Base-by-base conservation (phyloP, 2,329 filamentous ascomycete species). In the Fusarium napiforme region DNA sequence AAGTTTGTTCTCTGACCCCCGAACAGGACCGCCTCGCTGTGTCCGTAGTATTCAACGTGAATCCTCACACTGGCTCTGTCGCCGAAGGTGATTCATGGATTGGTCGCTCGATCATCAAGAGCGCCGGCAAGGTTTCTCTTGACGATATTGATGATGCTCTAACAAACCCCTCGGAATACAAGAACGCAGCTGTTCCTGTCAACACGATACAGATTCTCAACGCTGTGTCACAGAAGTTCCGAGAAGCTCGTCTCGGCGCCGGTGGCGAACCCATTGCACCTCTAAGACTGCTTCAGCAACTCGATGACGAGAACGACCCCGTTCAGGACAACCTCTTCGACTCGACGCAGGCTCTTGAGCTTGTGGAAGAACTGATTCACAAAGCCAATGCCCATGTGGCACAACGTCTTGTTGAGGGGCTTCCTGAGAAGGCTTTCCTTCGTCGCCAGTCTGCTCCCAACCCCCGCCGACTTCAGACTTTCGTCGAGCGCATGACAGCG, bases 231-330 rank as follows among this genome's bases (percentile, higher is more conserved):
- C 93, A 95, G 79, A 97, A 96, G 82, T 97, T 98, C 88, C 93
- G 95, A 47, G 94, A 98, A 84, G 87, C 90, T 56, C 93, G 96
- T 67, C 93, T 98, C 67, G 93, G 93, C 64, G 92, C 95, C 59
- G 92, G 93, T 40, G 91, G 91, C 47, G 90, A 93, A 73, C 91
- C 93, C 18, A 93, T 97, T 77, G 93, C 95, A 39, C 92, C 96
- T 45, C 89, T 99, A 59, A 93, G 96, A 64, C 88, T 99, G 52
- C 87, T 98, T 70, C 95, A 97, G 83, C 95, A 97, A 84, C 88
- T 98, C 45, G 96, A 99, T 77, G 96, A 99, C 77, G 96, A 99
- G 87, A 98, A 98, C 82, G 94, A 98, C 60, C 96, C 96, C 5
- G 95, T 98, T 45, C 95, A 97, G 84, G 91, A 94, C 81, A 99